Base-by-base conservation (phyloP, 768 basidiomycete species). In the Exidia glandulosa region DNA sequence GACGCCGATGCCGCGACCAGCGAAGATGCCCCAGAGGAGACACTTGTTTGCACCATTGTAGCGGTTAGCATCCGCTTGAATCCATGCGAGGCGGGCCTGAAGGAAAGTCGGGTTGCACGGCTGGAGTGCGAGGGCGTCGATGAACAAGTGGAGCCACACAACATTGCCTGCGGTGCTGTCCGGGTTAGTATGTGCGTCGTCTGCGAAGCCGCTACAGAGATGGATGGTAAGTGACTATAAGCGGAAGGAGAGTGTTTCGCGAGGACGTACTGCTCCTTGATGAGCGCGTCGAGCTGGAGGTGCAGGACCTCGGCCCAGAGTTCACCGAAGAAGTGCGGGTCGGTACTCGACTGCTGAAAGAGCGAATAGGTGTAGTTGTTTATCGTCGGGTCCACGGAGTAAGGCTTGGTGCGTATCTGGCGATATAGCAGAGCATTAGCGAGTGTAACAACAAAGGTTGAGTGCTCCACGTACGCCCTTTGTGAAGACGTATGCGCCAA, bases 391-490 rank as follows among this genome's bases (percentile, higher is more conserved):
- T 31, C 25, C 55, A 29, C 58, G 16, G 55, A 60, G 68, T 66
- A 27, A 60, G 57, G 25, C 63, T 64, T 37, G 0, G 25, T 13
- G 50, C 30, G 30, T 6, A 54, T 29, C 50, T 54, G 25, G 14
- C 10, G 10, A 9, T 7, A 29, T 14, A 19, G 25, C 12, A 54
- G 50, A 54, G 25, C 2, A 6, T 54, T 23, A 27, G 30, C 14
- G 71, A 68, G 67, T 68, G 76, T 76, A 65, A 61, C 71, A 70
- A 75, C 74, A 59, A 79, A 80, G 3, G 82, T 82, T 72, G 85
- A 86, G 12, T 78, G 80, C 68, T 79, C 77, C 55, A 73, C 84
- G 76, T 65, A 85, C 80, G 50, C 85, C 85, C 9, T 67, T 66
- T 3, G 75, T 76, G 63, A 72, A 76, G 31, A 85, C 83, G 68